These are phyloP conservation scores for Coemansia sp. DNA, from an alignment of 192 early-diverging fungal genomes.

Conservation along the genomic window DNA sequence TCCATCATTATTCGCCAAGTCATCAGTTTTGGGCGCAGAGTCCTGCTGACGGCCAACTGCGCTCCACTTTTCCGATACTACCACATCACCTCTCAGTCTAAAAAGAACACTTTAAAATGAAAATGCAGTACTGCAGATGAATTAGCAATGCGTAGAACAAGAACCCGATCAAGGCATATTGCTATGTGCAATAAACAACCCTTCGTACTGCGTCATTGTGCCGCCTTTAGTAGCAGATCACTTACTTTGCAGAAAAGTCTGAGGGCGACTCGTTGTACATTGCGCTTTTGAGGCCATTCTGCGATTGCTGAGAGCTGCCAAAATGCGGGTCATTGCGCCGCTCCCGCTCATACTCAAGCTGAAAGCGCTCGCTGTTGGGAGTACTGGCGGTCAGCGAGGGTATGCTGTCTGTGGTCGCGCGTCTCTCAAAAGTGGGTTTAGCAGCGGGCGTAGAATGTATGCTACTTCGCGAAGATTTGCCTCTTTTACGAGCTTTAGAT, in stretches of 20 bases:
- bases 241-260: constrained; percentile 41
- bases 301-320: constrained; percentile 24
- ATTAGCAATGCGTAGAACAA: neutral
- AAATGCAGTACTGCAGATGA: neutral
- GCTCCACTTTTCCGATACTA: constrained; percentile 35
- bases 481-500: neutral
- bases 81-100: constrained; percentile 42
- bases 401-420: constrained; percentile 17
- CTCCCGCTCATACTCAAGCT: constrained; percentile 29
- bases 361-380: constrained; percentile 27
- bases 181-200: no score
- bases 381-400: constrained; percentile 24
- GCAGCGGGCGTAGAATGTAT: neutral
- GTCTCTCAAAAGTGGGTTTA: neutral
- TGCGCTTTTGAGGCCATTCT: constrained; percentile 37
- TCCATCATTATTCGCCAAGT: neutral
- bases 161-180: neutral
- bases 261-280: constrained; percentile 29
- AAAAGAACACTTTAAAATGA: neutral
- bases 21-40: constrained; percentile 1
- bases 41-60: constrained; percentile 19
- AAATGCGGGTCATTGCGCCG: constrained; percentile 9
- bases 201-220: neutral
- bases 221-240: neutral
- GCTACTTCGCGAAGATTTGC: neutral